Evolutionary conservation across 164 flowering plant species (phyloP).

Genomic region (Magnolia officinalis): DNA sequence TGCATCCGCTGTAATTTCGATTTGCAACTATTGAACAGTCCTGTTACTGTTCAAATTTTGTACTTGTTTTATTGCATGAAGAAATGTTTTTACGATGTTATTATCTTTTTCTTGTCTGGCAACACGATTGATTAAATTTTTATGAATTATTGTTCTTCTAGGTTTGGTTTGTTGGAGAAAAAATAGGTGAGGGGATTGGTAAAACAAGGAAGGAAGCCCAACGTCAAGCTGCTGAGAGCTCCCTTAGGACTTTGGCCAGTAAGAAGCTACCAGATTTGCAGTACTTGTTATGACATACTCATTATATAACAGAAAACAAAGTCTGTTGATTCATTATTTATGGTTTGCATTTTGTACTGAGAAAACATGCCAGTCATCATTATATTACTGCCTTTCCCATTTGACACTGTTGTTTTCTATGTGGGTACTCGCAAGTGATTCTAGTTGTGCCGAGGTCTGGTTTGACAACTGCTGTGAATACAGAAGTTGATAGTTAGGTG

Average conservation of each 20-base stretch:
- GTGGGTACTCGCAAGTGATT: no score
- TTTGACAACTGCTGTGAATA: no score
- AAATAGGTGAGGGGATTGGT: conserved; percentile 81
- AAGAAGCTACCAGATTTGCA: conserved; percentile 10
- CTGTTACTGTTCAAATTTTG: background rate
- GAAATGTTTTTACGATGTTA: background rate
- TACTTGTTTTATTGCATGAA: background rate
- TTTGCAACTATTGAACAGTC: background rate
- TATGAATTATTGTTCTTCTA: conserved; percentile 19
- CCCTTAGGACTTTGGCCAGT: conserved; percentile 75
- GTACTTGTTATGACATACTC: background rate
- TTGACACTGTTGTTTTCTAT: no score
- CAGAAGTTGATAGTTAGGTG: no score
- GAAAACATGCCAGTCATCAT: no score
- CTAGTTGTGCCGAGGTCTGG: no score
- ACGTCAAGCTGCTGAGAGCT: conserved; percentile 68
- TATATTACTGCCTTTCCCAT: no score
- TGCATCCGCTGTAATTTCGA: background rate
- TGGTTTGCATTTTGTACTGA: background rate
- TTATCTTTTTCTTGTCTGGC: background rate
- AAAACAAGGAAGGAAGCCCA: conserved; percentile 86
- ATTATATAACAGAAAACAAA: no score
- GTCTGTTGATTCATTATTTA: background rate
- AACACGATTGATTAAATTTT: conserved; percentile 6
- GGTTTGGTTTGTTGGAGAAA: conserved; percentile 88